Base-by-base conservation (phyloP, 495 filamentous ascomycete genomes). In the Neurospora pannonica region DNA sequence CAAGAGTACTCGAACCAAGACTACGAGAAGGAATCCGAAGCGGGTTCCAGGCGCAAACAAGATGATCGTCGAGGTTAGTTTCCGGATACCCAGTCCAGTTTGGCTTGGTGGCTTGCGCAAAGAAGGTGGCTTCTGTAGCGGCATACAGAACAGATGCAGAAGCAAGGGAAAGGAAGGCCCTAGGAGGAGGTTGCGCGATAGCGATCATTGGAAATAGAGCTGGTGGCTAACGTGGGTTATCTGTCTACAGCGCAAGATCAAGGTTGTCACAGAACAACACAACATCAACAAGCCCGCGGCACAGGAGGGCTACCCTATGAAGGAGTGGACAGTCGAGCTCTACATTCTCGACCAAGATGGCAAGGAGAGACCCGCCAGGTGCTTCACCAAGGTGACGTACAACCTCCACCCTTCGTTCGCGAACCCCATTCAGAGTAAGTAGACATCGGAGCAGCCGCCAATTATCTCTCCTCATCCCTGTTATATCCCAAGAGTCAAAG, bases 381-480 rank as follows among this genome's bases (percentile, higher is more conserved):
- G 92, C 82, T 98, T 98, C 84, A 93, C 95, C 79, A 97, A 95
- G 85, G 97, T 90, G 19, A 89, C 88, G 31, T 99, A 97, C 85
- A 92, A 92, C 74, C 88, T 99, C 31, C 97, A 99, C 81, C 96
- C 97, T 19, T 94, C 93, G 70, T 99, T 99, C 79, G 92, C 89
- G 39, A 90, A 92, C 72, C 90, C 92, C 34, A 89, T 86, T 34
- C 96, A 97, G 84, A 90, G 94, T 97, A 88, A 74, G 92, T 86
- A 70, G 38, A n/a, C 67, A 6, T 13, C 21, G 21, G 48, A 13
- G 21, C 21, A 60, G 21, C 48, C 48, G 48, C 21, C 48, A 24
- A 13, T 24, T 1, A 60, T 13, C 11, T 42, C 40, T 48, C n/a
- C 24, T 46, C 17, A 13, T 37, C 21, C 5, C 19, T 73, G 17